Percentiles rank a stretch among this genome's conserved stretches.
phyloP scores from a whole-genome alignment of 2,329 filamentous ascomycete genomes.

The Chalaropsis ovoidea region DNA sequence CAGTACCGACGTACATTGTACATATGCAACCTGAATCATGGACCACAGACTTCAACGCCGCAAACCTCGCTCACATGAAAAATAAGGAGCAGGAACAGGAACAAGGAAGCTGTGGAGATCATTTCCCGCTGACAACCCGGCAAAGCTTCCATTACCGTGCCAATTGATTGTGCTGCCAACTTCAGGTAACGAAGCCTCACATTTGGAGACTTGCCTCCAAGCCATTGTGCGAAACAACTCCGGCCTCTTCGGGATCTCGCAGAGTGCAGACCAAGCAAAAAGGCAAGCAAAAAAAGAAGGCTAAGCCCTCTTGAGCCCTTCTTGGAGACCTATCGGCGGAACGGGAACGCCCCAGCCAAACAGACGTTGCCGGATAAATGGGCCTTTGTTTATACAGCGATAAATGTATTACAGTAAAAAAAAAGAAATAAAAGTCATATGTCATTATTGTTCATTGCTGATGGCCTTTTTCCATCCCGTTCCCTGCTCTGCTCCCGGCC shows the following conservation, averaged over 20 bases:
- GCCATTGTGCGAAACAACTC: slow-evolving; percentile 1
- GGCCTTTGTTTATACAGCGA: neutral
- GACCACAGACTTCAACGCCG: no score
- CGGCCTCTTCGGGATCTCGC: slow-evolving; percentile 4
- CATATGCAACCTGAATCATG: neutral
- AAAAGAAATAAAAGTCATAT: neutral
- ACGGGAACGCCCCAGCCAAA: neutral
- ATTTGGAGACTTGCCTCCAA: neutral
- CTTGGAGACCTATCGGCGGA: neutral
- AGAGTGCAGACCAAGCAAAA: neutral
- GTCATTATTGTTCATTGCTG: neutral
- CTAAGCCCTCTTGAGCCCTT: neutral
- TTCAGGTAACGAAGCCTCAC: no score
- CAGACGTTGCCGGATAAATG: neutral
- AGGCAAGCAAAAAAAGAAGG: neutral
- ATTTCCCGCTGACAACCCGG: no score
- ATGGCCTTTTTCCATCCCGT: neutral
- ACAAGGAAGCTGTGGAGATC: neutral
- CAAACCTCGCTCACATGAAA: no score
- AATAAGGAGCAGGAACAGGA: neutral
- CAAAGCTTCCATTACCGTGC: no score
- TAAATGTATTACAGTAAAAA: neutral
- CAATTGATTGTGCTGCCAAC: no score
- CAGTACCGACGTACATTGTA: neutral
- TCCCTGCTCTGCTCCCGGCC: neutral